Percentiles rank a stretch among this genome's conserved stretches.
Evolutionary conservation across 345 rosid genomes (phyloP).

Genomic region (Eucalyptus lansdowneana): DNA sequence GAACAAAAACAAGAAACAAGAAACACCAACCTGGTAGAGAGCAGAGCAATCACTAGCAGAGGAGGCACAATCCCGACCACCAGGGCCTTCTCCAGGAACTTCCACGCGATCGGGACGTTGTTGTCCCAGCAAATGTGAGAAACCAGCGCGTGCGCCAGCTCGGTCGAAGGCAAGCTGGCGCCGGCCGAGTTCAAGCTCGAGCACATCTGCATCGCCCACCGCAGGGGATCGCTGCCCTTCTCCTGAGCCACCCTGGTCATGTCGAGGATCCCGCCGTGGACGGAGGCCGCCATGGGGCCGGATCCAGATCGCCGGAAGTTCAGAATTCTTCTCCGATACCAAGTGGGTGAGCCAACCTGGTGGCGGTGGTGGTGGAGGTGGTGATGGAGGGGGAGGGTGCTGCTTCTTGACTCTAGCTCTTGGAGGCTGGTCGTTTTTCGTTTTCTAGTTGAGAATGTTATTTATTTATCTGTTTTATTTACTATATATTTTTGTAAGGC

Average conservation of each 20-base stretch:
- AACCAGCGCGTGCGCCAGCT: slow-evolving; percentile 56
- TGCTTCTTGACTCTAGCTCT: neutral
- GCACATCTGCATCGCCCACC: slow-evolving; percentile 62
- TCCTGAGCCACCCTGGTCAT: slow-evolving; percentile 56
- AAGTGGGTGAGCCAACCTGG: neutral
- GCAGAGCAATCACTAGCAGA: slow-evolving; percentile 67
- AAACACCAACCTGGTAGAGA: slow-evolving; percentile 41
- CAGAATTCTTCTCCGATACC: neutral
- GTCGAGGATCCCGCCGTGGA: slow-evolving; percentile 58
- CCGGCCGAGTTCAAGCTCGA: slow-evolving; percentile 50
- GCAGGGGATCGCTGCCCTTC: slow-evolving; percentile 51
- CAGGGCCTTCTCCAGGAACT: slow-evolving; percentile 81
- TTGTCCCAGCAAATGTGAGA: slow-evolving; percentile 84
- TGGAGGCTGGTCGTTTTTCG: neutral
- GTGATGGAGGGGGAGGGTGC: neutral
- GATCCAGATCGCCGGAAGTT: neutral
- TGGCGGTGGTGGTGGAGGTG: neutral
- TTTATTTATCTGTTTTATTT: neutral
- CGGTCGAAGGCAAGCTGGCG: slow-evolving; percentile 51
- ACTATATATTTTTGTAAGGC: too few species aligned
- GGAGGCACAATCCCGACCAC: slow-evolving; percentile 62
- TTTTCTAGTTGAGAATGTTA: neutral
- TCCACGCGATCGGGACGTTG: slow-evolving; percentile 77
- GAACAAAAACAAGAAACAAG: neutral
- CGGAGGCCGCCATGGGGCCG: neutral